A percentile compares a stretch with the other conserved stretches of the same genome.
Evolutionary conservation across 257 asterid species (phyloP).

Genomic region (Penstemon eatonii): DNA sequence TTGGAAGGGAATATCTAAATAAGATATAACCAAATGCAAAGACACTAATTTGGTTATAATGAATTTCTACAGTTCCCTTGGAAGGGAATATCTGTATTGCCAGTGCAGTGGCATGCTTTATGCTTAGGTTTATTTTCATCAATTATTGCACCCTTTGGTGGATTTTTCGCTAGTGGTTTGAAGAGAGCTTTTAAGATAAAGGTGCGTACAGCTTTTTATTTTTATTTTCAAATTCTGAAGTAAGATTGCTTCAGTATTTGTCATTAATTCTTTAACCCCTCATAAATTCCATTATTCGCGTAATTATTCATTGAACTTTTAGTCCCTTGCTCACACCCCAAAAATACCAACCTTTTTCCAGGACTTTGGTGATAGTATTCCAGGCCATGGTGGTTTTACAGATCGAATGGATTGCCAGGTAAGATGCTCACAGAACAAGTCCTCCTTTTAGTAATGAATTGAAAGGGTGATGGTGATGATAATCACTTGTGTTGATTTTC

Average conservation of each 20-base stretch:
- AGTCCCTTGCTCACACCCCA: background rate
- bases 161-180: conserved; percentile 90
- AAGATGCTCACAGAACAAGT: background rate
- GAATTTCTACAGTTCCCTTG: conserved; percentile 56
- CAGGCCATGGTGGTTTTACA: conserved; percentile 74
- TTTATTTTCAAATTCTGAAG: background rate
- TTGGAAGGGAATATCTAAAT: too few species aligned
- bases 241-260: background rate
- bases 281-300: too few species aligned
- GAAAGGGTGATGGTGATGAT: background rate
- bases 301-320: too few species aligned
- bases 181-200: conserved; percentile 89
- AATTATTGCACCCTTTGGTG: conserved; percentile 91
- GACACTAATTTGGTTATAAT: conserved; percentile 4
- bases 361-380: conserved; percentile 75
- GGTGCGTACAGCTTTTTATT: conserved; percentile 33
- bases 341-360: conserved; percentile 14
- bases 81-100: conserved; percentile 59
- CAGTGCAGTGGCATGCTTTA: conserved; percentile 84
- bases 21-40: background rate
- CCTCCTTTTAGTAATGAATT: background rate
- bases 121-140: conserved; percentile 81
- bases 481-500: background rate
- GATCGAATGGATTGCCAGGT: conserved; percentile 84
- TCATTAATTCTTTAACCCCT: background rate